A percentile compares a stretch with the other conserved stretches of the same genome.
These are phyloP conservation scores for Suillus occidentalis DNA, from an alignment of 768 basidiomycete genomes.

Conservation along the genomic window DNA sequence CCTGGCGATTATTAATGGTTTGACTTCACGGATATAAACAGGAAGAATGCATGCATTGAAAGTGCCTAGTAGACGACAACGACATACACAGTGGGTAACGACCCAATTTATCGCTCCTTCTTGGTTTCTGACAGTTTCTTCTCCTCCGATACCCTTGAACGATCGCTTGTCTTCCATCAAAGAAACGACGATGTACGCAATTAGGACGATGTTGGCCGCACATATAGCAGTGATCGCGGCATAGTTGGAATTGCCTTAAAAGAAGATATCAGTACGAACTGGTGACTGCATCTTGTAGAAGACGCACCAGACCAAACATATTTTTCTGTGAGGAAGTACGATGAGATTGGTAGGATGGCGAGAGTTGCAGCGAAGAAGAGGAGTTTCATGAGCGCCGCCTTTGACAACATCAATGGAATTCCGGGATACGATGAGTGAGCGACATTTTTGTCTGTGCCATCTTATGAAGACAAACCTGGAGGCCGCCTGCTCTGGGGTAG, in stretches of 20 bases:
- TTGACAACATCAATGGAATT: conserved; percentile 30
- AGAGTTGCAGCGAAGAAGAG: conserved; percentile 77
- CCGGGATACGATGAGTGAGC: neutral
- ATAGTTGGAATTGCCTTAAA: conserved; percentile 73
- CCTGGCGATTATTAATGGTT: no score
- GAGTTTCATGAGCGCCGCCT: conserved; percentile 69
- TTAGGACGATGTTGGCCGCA: conserved; percentile 79
- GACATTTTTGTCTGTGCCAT: neutral
- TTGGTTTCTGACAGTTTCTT: conserved; percentile 42
- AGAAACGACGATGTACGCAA: conserved; percentile 76
- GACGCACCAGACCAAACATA: conserved; percentile 76
- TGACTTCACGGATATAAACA: neutral
- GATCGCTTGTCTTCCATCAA: conserved; percentile 64
- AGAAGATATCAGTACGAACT: neutral
- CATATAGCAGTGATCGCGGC: conserved; percentile 88
- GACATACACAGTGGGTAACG: neutral
- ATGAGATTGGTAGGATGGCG: conserved; percentile 76
- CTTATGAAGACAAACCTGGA: conserved; percentile 40
- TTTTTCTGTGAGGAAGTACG: conserved; percentile 73
- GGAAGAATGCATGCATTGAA: neutral
- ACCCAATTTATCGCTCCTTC: conserved; percentile 47
- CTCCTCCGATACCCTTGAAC: conserved; percentile 17
- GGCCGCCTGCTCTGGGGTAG: conserved; percentile 46
- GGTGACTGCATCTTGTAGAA: neutral
- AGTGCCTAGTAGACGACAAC: neutral